Percentiles rank a stretch among this genome's conserved stretches.
Conservation (phyloP, 257 asterid genomes). For the Vinca minor region DNA sequence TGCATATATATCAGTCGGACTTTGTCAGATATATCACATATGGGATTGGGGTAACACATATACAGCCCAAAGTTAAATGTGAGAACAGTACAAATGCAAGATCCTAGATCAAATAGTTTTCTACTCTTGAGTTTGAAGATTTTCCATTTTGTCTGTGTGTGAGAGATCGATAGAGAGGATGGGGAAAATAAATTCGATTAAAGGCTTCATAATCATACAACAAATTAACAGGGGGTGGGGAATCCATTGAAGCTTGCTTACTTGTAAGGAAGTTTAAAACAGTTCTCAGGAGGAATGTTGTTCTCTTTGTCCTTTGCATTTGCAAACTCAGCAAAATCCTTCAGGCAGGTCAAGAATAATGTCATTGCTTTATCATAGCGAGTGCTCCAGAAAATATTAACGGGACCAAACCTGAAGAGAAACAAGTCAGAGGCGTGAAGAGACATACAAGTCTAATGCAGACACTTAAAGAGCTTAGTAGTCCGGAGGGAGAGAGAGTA, state of each 20-base stretch:
- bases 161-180: not conserved
- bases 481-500: not conserved
- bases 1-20: no score
- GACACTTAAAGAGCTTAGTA: not conserved
- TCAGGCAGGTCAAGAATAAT: slow-evolving; percentile 75
- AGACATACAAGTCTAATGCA: not conserved
- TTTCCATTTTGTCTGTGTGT: not conserved
- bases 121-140: not conserved
- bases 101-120: not conserved
- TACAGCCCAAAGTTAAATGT: not conserved
- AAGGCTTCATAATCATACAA: not conserved
- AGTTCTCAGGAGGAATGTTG: slow-evolving; percentile 72
- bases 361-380: slow-evolving; percentile 99
- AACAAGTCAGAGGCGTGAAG: not conserved
- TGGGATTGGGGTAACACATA: not conserved
- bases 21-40: no score
- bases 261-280: slow-evolving; percentile 96
- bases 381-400: slow-evolving; percentile 97
- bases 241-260: slow-evolving; percentile 43
- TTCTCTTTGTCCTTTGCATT: slow-evolving; percentile 80
- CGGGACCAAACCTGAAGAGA: slow-evolving; percentile 89
- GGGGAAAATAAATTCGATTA: not conserved
- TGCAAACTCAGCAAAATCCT: slow-evolving; percentile 96
- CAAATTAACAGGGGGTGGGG: not conserved
- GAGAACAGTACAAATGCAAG: not conserved